Evolutionary conservation across 768 basidiomycete genomes (phyloP), one percentile per base, ranked within the genome.

Genomic region (Serpula lacrymans): DNA sequence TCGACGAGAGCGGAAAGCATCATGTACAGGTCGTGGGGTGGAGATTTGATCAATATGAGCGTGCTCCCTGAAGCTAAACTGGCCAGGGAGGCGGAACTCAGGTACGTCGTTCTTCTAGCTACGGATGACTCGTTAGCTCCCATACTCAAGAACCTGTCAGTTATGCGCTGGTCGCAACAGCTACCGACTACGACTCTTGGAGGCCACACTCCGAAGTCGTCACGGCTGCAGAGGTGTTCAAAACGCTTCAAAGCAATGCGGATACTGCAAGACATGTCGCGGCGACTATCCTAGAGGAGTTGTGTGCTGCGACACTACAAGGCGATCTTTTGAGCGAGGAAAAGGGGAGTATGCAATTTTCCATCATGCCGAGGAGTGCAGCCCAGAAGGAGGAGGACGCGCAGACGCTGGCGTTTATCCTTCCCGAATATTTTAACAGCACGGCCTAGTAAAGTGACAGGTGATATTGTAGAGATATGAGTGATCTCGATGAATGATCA

Each of bases 141-240:
- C 4, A 17, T 9, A 30, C 34, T 30, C n/a, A 34, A 7, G 11
- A 9, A 16, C 11, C 6, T 4, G 45, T 0, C 55, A 97, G 94
- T 56, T 97, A 97, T 59, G 91, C 88, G 1, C 77, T 97, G 41
- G 82, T 98, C 47, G 91, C 86, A 13, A 89, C 86, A 2, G 75
- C 84, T 17, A 98, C 95, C 3, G 94, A 98, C 67, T 97, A 95
- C 61, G 95, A 98, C 63, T 84, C 92, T 2, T 99, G 94, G 94
- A 70, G 94, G 22, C 80, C 80, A 4, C 74, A 84, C 24, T 76
- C 81, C 20, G 85, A 78, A 9, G 74, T 84, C 4, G 95, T 98
- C 40, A 97, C 95, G 1, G 82, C 90, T 3, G 83, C 87, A 3
- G 89, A 96, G 52, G 91, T 98, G 21, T 74, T 93, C 72, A 85